These are phyloP conservation scores for Corymbia citriodora DNA, from an alignment of 441 rosid species.

Conservation along the genomic window DNA sequence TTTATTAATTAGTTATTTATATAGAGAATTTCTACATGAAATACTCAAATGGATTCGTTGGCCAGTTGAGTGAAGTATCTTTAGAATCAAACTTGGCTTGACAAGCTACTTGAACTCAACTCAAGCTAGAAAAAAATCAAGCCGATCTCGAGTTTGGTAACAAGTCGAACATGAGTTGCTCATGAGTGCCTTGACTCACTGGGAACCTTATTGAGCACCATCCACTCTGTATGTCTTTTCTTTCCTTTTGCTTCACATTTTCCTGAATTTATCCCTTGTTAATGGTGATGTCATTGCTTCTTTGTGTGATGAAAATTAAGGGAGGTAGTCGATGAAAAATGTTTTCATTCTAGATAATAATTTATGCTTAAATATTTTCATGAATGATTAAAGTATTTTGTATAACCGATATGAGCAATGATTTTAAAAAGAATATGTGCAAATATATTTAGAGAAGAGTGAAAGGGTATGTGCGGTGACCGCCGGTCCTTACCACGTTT, in stretches of 20 bases:
- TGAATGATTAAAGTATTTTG: not conserved
- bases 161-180: not conserved
- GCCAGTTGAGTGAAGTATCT: not conserved
- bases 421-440: not conserved
- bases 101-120: not conserved
- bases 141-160: not conserved
- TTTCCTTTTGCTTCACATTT: not conserved
- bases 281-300: not conserved
- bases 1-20: no score
- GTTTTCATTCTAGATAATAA: not conserved
- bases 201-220: not conserved
- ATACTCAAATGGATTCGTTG: not conserved
- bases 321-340: no score
- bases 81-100: not conserved
- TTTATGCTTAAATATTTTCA: not conserved
- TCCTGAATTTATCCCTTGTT: not conserved
- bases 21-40: no score
- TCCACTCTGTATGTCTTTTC: not conserved
- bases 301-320: not conserved
- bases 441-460: not conserved
- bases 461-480: not conserved
- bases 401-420: not conserved
- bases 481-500: not conserved
- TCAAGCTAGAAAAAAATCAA: not conserved
- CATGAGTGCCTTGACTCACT: not conserved